Base-by-base conservation (phyloP, 208 protist species). In the Crithidia expoeki region DNA sequence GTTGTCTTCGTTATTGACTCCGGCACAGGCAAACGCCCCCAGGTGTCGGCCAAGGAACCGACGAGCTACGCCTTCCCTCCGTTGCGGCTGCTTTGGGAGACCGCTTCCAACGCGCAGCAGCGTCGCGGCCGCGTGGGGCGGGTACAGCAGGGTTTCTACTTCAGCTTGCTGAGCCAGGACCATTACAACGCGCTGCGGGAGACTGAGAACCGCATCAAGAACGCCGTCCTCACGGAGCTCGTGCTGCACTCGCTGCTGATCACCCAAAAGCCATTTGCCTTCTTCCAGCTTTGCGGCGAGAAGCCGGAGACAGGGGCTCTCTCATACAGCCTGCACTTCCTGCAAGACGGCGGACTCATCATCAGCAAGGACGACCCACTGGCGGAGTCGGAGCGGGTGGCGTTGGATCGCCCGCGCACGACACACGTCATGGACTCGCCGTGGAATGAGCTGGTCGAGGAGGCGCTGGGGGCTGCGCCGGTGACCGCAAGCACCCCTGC, bases 1-100 rank as follows among this genome's bases (percentile, higher is more conserved):
- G 89, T 96, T 12, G 90, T 95, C 25, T 95, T 97, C 51, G 97
- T 99, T 6, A 96, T 99, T 34, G 98, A 99, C 81, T 89, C 81
- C 27, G 97, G 98, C 44, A 88, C 78, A 3, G 67, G 70, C 53
- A 96, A 96, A 72, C 74, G 83, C 10, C 91, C 91, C 17, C 77
- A 80, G 61, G 89, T 96, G 16, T 64, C 68, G 33, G 69, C 74
- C 19, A 67, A 58, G 19, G 81, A 87, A 49, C 72, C 57, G 32
- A 74, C 74, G 17, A 89, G 85, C 49, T 84, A 94, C 25, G 79
- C 83, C 10, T 94, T 92, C 50, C 91, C 91, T 1, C 91, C 88
- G 27, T 68, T 96, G 46, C 78, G 88, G 53, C 68, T 96, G 52
- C 65, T 90, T 33, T 96, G 91, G 91, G 86, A 88, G 61, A 84